phyloP scores from a whole-genome alignment of 2,329 filamentous ascomycete genomes.

The Aspergillus novoparasiticus region DNA sequence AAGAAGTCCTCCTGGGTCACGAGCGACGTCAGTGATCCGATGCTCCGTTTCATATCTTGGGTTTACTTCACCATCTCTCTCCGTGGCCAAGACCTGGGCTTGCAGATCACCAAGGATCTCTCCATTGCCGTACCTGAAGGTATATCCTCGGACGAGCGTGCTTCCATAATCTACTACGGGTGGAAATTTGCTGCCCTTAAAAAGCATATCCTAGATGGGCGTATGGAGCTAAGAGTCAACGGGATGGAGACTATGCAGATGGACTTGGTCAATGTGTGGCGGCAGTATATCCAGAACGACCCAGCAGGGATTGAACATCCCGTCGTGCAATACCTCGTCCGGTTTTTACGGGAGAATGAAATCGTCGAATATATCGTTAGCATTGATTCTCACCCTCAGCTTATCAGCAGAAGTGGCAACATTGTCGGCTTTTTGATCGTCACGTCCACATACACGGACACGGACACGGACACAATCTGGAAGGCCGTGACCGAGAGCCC shows the following conservation, averaged over 20 bases:
- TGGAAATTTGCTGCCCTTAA: conserved; percentile 73
- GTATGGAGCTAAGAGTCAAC: conserved; percentile 86
- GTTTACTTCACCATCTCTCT: conserved; percentile 35
- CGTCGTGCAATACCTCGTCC: conserved; percentile 68
- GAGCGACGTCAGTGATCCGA: conserved; percentile 42
- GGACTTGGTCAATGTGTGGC: conserved; percentile 70
- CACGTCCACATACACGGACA: conserved; percentile 69
- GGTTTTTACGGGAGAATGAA: conserved; percentile 68
- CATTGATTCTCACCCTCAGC: conserved; percentile 86
- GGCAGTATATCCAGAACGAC: conserved; percentile 53
- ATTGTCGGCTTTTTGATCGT: conserved; percentile 86
- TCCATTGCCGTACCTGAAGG: conserved; percentile 37
- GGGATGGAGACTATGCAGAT: conserved; percentile 74
- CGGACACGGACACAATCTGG: conserved; percentile 82
- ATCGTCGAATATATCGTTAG: conserved; percentile 87
- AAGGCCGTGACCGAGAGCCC: conserved; percentile 77
- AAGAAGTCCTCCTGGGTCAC: conserved; percentile 48
- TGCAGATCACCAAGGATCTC: conserved; percentile 39
- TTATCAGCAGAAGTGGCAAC: conserved; percentile 78
- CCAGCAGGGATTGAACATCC: conserved; percentile 49
- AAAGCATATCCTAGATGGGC: conserved; percentile 76
- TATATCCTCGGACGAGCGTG: conserved; percentile 27
- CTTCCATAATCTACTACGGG: conserved; percentile 46
- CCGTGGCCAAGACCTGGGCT: conserved; percentile 34
- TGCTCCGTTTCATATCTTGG: conserved; percentile 37